Base-by-base conservation (phyloP, 2,329 filamentous ascomycete genomes). In the Exserohilum turcica region DNA sequence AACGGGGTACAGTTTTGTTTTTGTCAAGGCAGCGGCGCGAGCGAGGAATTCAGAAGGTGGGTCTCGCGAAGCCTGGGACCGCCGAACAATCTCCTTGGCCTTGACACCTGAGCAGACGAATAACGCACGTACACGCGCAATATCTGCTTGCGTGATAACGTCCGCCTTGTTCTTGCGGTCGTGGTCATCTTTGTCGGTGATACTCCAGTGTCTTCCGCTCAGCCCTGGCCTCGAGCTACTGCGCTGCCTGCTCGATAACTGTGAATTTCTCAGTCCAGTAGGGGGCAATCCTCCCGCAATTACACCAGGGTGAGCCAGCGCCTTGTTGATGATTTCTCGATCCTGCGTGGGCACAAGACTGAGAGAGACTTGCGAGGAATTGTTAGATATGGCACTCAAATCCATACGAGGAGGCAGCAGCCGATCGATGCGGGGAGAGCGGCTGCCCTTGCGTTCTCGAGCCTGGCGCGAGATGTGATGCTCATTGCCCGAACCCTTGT, bases 51-150 rank as follows among this genome's bases (percentile, higher is more conserved):
- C 46, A 0, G 73, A 61, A 3, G 70, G 61, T 18, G 71, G 44
- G 2, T 65, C 56, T 12, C 72, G 71, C 0, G 70, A 59, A 31
- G 80, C 79, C 38, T 86, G 76, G 3, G 88, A 86, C 40, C 88
- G 84, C 3, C 86, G 83, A 24, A 82, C 81, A 48, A 97, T 90
- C 67, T 94, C 90, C 66, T 86, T 86, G 0, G 93, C 92, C 76
- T 95, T 96, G 67, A 97, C 87, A n/a, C 92, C 92, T 0, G 91
- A 91, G 58, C 87, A 89, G 18, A 96, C 79, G 35, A 96, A 84
- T 7, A 95, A 80, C 0, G 91, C 84, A 52, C 86, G 84, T 2
- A 92, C 82, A n/a, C 91, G 86, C 13, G 89, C 89, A 47, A 96
- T 83, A 63, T 97, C 93, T n/a, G 84, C 63, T 83, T 85, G 8